Evolutionary conservation across 2,329 filamentous ascomycete genomes (phyloP).

Genomic region (Grosmannia serpens): DNA sequence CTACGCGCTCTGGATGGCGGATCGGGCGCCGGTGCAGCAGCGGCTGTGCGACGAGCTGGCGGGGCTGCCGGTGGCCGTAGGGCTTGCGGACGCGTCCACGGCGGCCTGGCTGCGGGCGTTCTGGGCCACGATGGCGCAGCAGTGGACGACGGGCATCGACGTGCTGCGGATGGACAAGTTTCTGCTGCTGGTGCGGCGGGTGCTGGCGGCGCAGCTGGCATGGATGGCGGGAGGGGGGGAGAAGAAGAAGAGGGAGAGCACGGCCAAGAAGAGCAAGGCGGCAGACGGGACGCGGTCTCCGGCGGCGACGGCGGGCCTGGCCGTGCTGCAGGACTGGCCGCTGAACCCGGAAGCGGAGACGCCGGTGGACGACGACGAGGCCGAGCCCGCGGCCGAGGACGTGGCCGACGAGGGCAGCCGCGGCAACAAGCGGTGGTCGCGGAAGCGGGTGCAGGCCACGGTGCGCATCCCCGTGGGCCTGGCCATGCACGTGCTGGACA

Average conservation of each 20-base stretch:
- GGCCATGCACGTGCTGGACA: slow-evolving; percentile 75
- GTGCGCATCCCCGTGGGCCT: slow-evolving; percentile 63
- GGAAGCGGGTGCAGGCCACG: slow-evolving; percentile 13
- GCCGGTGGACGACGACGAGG: slow-evolving; percentile 24
- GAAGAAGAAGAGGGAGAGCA: slow-evolving; percentile 1
- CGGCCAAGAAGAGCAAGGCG: background rate
- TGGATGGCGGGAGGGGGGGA: slow-evolving; percentile 27
- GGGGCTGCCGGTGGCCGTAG: slow-evolving; percentile 31
- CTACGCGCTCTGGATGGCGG: slow-evolving; percentile 89
- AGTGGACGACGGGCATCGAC: slow-evolving; percentile 61
- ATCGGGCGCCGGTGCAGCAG: slow-evolving; percentile 81
- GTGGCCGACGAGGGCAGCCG: slow-evolving; percentile 26
- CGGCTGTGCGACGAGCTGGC: slow-evolving; percentile 69
- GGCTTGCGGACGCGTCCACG: slow-evolving; percentile 38
- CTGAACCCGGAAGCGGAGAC: slow-evolving; percentile 29
- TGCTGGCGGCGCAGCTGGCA: slow-evolving; percentile 59
- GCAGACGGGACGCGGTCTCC: background rate
- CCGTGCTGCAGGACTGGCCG: slow-evolving; percentile 20
- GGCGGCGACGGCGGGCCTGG: background rate
- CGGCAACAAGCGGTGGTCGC: slow-evolving; percentile 16
- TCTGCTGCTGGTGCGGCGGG: slow-evolving; percentile 68
- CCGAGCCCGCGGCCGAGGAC: slow-evolving; percentile 28
- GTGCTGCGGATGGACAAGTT: slow-evolving; percentile 86
- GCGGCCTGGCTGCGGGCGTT: slow-evolving; percentile 49
- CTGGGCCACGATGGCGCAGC: slow-evolving; percentile 57